phyloP scores from a whole-genome alignment of 768 basidiomycete species.

The Amanita rimosa region DNA sequence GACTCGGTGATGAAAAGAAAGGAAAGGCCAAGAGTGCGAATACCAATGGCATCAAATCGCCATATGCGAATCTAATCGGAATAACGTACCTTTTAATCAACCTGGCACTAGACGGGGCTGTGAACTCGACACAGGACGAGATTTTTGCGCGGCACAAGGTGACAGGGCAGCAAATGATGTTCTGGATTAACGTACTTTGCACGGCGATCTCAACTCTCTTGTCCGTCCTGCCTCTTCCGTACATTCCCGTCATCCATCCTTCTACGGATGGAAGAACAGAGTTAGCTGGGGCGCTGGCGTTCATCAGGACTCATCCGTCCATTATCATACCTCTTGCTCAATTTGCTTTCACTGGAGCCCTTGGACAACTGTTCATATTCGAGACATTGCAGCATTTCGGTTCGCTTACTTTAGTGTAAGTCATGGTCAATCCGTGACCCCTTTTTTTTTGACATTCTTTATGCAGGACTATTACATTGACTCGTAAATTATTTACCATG shows the following conservation, averaged over 20 bases:
- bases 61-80: conserved; percentile 59
- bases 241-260: conserved; percentile 77
- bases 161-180: conserved; percentile 97
- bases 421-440: background rate
- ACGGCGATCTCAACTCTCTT: conserved; percentile 63
- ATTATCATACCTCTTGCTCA: conserved; percentile 64
- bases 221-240: conserved; percentile 62
- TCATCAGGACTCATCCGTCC: conserved; percentile 69
- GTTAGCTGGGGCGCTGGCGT: conserved; percentile 55
- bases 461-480: conserved; percentile 83
- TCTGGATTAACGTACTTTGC: conserved; percentile 89
- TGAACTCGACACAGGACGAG: conserved; percentile 95
- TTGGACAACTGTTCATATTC: conserved; percentile 97
- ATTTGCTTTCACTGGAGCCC: conserved; percentile 83
- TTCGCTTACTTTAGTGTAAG: conserved; percentile 76
- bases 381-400: conserved; percentile 91
- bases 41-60: conserved; percentile 22
- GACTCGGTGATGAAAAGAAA: conserved; percentile 53
- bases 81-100: conserved; percentile 73
- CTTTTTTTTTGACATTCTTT: conserved; percentile 4
- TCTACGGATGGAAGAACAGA: conserved; percentile 48
- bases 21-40: conserved; percentile 24
- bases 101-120: conserved; percentile 83
- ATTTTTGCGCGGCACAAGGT: conserved; percentile 72
- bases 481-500: conserved; percentile 97